Evolutionary conservation across 1,284 basidiomycete species (phyloP).

Genomic region (Tilletia indica): DNA sequence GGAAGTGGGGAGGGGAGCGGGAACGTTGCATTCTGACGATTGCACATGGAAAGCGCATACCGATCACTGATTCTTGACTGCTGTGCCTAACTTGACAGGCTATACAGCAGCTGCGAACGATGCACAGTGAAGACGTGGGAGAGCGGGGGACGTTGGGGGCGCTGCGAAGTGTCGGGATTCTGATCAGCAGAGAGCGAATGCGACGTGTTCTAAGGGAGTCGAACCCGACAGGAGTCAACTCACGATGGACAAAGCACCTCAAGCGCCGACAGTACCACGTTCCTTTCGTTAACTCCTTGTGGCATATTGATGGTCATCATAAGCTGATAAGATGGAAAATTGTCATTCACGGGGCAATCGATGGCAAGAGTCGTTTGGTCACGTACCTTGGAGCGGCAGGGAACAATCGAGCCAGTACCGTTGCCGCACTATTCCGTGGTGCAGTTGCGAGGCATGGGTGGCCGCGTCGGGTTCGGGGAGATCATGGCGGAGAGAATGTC

Average conservation of each 20-base stretch:
- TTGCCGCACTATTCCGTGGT: not conserved
- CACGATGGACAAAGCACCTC: conserved; percentile 1
- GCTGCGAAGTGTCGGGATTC: not conserved
- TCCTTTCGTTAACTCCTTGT: too few relatives aligned
- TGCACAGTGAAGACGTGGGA: too few relatives aligned
- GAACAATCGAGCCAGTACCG: conserved; percentile 23
- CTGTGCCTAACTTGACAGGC: too few relatives aligned
- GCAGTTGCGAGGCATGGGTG: conserved; percentile 8
- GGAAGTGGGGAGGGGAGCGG: too few relatives aligned
- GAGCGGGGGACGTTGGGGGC: conserved; percentile 1
- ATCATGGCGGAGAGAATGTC: conserved; percentile 21
- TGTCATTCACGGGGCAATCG: conserved; percentile 5
- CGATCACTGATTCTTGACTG: too few relatives aligned
- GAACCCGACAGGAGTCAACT: too few relatives aligned
- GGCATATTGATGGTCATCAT: too few relatives aligned
- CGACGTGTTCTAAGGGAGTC: too few relatives aligned
- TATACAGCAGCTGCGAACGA: too few relatives aligned
- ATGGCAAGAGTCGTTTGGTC: conserved; percentile 12
- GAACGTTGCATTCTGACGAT: too few relatives aligned
- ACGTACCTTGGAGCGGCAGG: conserved; percentile 20
- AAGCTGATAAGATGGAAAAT: too few relatives aligned
- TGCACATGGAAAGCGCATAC: too few relatives aligned
- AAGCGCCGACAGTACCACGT: not conserved
- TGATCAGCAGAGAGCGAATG: not conserved
- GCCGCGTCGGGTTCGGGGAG: conserved; percentile 17